phyloP scores from a whole-genome alignment of 2,329 filamentous ascomycete genomes.

The Magnaporthiopsis rhizophila region DNA sequence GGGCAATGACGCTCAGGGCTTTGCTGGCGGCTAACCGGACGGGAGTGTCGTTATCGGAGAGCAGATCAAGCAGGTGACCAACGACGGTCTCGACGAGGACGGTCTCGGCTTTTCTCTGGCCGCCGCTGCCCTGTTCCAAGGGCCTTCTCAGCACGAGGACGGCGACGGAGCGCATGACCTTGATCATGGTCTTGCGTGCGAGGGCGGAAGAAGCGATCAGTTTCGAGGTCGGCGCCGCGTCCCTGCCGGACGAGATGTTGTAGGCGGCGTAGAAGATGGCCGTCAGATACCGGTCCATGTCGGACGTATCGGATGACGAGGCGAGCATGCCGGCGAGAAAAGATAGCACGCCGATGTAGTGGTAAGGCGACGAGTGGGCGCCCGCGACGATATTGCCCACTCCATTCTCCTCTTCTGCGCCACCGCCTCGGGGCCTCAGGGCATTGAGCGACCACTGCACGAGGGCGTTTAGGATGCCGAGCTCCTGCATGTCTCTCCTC shows the following conservation, averaged over 20 bases:
- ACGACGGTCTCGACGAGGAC: conserved; percentile 72
- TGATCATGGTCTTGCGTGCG: conserved; percentile 74
- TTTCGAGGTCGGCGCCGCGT: conserved; percentile 27
- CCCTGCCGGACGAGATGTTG: conserved; percentile 42
- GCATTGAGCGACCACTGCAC: conserved; percentile 62
- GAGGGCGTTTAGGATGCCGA: conserved; percentile 61
- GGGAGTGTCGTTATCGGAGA: conserved; percentile 84
- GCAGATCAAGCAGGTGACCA: conserved; percentile 66
- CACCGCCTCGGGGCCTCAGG: conserved; percentile 35
- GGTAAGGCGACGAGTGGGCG: conserved; percentile 50
- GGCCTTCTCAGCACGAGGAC: conserved; percentile 54
- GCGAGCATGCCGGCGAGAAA: conserved; percentile 69
- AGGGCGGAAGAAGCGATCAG: conserved; percentile 64
- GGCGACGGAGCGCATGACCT: conserved; percentile 70
- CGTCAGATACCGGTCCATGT: conserved; percentile 60
- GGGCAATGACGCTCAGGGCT: conserved; percentile 76
- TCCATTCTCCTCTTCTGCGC: conserved; percentile 19
- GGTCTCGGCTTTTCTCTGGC: conserved; percentile 16
- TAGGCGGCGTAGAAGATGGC: conserved; percentile 59
- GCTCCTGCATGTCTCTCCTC: conserved; percentile 77
- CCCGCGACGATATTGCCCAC: conserved; percentile 19
- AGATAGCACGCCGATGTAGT: conserved; percentile 69
- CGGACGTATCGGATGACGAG: conserved; percentile 62
- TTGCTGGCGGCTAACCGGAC: conserved; percentile 90
- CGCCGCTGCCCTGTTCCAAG: conserved; percentile 28